Evolutionary conservation across 371 early-diverging fungal genomes (phyloP), one percentile per base, ranked within the genome.

Genomic region (Zychaea mexicana): DNA sequence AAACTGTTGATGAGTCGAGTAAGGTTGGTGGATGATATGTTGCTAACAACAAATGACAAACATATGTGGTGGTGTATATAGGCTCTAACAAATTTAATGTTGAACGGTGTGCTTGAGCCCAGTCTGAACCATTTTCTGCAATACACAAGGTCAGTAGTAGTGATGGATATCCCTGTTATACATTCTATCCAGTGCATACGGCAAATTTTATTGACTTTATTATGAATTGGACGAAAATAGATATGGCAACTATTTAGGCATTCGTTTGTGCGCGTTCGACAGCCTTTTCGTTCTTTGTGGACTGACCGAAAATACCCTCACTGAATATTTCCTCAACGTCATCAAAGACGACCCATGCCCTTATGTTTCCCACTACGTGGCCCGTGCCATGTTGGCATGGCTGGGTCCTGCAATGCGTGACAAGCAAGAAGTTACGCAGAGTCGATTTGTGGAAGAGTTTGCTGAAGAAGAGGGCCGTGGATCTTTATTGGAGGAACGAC

Each of bases 191-290:
- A n/a, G n/a, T n/a, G n/a, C n/a, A n/a, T n/a, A n/a, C n/a, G n/a
- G n/a, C n/a, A n/a, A n/a, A n/a, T n/a, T n/a, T n/a, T n/a, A n/a
- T n/a, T n/a, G n/a, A n/a, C n/a, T n/a, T n/a, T n/a, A n/a, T n/a
- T n/a, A n/a, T n/a, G n/a, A 38, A 54, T 22, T 31, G n/a, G 19
- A 47, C 15, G 2, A n/a, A 15, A 17, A 61, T 8, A 70, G 87
- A 27, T 84, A 85, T 53, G 89, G 88, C 13, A 90, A 90, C 39
- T 90, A 82, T 64, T 52, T 83, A 0, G 78, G 82, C 3, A 86
- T 92, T 27, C 84, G 94, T 3, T 66, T 87, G 52, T 73, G 81
- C 0, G 92, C 92, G 0, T 77, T 91, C 24, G 88, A 88, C 30
- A 87, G 87, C 24, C 69, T 94, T 5, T 71, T 91, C 32, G 65